These are phyloP conservation scores for Ceratocystis papillata DNA, from an alignment of 2,329 filamentous ascomycete genomes.

Conservation along the genomic window DNA sequence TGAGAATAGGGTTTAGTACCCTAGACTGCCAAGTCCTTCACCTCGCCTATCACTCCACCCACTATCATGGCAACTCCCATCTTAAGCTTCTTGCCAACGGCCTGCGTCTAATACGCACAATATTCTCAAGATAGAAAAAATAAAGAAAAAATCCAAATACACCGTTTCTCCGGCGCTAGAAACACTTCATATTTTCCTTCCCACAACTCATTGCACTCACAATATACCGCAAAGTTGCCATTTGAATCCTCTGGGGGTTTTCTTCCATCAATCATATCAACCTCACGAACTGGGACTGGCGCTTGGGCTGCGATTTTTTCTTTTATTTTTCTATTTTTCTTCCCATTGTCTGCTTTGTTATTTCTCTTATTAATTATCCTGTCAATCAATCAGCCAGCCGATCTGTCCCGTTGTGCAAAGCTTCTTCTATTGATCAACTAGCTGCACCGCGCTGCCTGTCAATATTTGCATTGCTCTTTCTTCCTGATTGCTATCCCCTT, in stretches of 20 bases:
- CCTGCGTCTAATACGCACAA: not conserved
- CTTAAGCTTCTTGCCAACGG: not conserved
- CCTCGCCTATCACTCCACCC: not conserved
- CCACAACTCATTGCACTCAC: not conserved
- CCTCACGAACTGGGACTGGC: not conserved
- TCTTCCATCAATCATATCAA: constrained; percentile 8
- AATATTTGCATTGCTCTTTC: not conserved
- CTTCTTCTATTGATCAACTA: not conserved
- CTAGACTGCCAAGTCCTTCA: not conserved
- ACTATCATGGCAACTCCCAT: not conserved
- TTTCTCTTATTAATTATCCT: constrained; percentile 11
- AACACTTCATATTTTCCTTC: not conserved
- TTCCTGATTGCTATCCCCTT: not conserved
- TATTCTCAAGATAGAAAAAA: not conserved
- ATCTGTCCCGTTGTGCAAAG: not conserved
- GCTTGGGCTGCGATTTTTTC: constrained; percentile 5
- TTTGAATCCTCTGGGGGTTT: not conserved
- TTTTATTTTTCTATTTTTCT: not conserved
- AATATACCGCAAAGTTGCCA: constrained; percentile 1
- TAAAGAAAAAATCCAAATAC: not conserved
- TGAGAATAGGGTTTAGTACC: too few species aligned
- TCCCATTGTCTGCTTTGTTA: not conserved
- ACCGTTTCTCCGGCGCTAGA: not conserved
- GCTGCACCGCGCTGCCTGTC: not conserved
- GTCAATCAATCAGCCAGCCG: not conserved